Percentiles rank a stretch among this genome's conserved stretches.
These are phyloP conservation scores for Aegilops umbellulata DNA, from an alignment of 176 grass and related monocot species.

Conservation along the genomic window DNA sequence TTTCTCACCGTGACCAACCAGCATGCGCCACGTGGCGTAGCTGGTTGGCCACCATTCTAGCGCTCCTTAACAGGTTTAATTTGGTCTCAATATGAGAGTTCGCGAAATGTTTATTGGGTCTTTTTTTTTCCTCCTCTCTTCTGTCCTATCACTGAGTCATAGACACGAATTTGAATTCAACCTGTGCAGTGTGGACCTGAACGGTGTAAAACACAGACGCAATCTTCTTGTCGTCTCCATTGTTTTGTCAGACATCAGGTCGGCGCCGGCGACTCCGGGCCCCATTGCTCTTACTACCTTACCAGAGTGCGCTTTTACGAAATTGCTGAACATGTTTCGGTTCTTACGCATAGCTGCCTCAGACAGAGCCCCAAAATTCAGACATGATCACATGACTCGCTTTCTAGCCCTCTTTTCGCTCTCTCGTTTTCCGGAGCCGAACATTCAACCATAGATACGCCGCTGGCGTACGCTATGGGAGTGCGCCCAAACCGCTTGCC, in stretches of 20 bases:
- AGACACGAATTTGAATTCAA: not conserved
- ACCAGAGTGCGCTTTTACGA: not conserved
- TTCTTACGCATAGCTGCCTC: not conserved
- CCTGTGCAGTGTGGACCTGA: not conserved
- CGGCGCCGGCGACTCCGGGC: not conserved
- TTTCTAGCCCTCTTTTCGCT: not conserved
- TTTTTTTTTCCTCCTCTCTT: no score
- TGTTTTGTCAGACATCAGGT: not conserved
- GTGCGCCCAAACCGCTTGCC: not conserved
- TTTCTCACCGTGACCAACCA: no score
- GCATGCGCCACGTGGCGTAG: no score
- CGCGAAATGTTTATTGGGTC: no score
- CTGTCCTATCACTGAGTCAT: not conserved
- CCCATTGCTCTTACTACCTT: not conserved
- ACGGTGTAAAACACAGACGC: not conserved
- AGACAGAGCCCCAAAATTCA: not conserved
- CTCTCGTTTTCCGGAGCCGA: not conserved
- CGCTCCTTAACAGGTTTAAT: no score
- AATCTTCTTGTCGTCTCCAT: not conserved
- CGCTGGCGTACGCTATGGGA: not conserved
- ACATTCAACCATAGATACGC: not conserved
- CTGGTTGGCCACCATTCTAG: no score
- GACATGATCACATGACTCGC: not conserved
- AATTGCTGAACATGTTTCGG: not conserved
- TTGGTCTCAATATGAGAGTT: no score